Evolutionary conservation across 2,329 filamentous ascomycete species (phyloP).

Genomic region (Ceratocystis lukuohia): DNA sequence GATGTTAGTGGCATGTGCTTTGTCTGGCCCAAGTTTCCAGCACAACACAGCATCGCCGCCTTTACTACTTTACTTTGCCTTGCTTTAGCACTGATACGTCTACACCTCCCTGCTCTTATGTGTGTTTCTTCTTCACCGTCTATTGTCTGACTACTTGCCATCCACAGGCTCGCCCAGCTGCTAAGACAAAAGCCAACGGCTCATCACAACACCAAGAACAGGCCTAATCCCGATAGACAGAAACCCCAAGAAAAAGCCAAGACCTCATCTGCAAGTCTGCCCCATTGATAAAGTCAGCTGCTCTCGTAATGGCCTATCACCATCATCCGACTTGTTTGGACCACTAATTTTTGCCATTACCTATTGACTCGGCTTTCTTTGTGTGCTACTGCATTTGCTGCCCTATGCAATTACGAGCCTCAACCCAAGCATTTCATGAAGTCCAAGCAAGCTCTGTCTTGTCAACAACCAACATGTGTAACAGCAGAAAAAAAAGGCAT

Average conservation of each 20-base stretch:
- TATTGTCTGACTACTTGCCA: not conserved
- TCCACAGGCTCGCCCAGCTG: not conserved
- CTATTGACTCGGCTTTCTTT: not conserved
- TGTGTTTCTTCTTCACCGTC: not conserved
- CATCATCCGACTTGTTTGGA: not conserved
- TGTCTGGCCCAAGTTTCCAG: not conserved
- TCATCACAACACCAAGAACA: not conserved
- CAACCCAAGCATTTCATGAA: too few species aligned
- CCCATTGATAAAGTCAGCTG: slow-evolving; percentile 2
- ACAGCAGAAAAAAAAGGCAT: not conserved
- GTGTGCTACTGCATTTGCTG: not conserved
- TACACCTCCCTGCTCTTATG: not conserved
- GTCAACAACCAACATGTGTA: not conserved
- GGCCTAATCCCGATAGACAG: not conserved
- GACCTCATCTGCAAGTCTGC: slow-evolving; percentile 9
- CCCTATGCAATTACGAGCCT: not conserved
- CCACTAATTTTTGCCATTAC: not conserved
- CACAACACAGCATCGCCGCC: not conserved
- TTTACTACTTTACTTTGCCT: not conserved
- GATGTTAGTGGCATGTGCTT: slow-evolving; percentile 1
- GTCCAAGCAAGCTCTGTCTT: too few species aligned
- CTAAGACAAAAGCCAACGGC: not conserved
- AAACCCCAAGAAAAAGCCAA: slow-evolving; percentile 16
- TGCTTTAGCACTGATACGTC: not conserved
- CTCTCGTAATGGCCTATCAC: not conserved